A percentile compares a stretch with the other conserved stretches of the same genome.
Evolutionary conservation across 768 basidiomycete species (phyloP).

Genomic region (Mycena maculata): DNA sequence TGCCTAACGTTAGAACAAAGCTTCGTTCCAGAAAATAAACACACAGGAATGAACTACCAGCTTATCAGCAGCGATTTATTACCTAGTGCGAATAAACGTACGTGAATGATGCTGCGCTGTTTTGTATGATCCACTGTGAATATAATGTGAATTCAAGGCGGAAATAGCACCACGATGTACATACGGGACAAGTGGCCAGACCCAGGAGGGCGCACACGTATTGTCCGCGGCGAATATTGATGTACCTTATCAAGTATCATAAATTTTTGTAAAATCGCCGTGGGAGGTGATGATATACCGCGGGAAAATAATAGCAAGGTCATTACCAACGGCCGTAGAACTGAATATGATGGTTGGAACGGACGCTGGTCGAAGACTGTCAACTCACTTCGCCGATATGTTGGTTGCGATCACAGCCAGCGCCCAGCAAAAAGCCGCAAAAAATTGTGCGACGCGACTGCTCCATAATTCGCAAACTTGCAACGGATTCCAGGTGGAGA

Average conservation of each 20-base stretch:
- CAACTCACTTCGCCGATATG: slow-evolving; percentile 33
- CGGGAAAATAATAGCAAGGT: slow-evolving; percentile 66
- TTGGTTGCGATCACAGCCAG: slow-evolving; percentile 34
- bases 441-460: slow-evolving; percentile 75
- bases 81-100: slow-evolving; percentile 53
- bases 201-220: slow-evolving; percentile 70
- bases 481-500: slow-evolving; percentile 37
- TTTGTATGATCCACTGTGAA: slow-evolving; percentile 67
- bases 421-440: slow-evolving; percentile 52
- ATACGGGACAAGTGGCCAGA: slow-evolving; percentile 62
- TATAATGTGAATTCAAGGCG: background rate
- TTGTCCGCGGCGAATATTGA: slow-evolving; percentile 56
- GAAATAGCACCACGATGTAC: background rate
- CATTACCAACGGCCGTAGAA: slow-evolving; percentile 34
- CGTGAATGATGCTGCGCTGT: slow-evolving; percentile 60
- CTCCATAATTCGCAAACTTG: slow-evolving; percentile 69
- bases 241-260: too few species aligned
- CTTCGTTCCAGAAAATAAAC: background rate
- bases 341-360: background rate
- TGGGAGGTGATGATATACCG: too few species aligned
- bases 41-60: slow-evolving; percentile 30
- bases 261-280: too few species aligned
- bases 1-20: background rate
- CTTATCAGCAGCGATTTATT: slow-evolving; percentile 8
- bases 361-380: background rate